Base-by-base conservation (phyloP, 2,329 filamentous ascomycete genomes). In the Fusarium cyanostomum region DNA sequence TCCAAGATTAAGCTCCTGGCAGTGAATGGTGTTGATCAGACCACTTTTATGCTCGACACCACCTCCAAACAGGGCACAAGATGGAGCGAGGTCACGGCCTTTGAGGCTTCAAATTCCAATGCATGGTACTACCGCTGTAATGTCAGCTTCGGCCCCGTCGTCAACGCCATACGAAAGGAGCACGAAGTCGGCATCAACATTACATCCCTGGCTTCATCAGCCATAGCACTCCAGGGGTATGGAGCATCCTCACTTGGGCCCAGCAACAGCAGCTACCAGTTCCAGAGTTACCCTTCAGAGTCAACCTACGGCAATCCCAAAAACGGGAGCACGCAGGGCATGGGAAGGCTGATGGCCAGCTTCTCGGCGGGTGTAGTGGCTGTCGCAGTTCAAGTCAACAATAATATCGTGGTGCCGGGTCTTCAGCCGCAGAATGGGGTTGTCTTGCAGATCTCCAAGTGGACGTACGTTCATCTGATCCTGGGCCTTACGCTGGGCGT, bases 251-350 rank as follows among this genome's bases (percentile, higher is more conserved):
- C 61, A 1, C 26, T 69, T 1, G 44, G 53, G 1, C 43, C 62
- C 3, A 50, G 42, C 10, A 52, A 64, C 16, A 64, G 43, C 30
- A 52, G 59, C 38, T 54, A 45, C 27, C 63, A 66, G 28, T 66
- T 66, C 12, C 78, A 80, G 62, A 76, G 75, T 9, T 82, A 82
- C 46, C 80, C 81, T 0, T 71, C 74, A 24, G 77, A 80, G 46
- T 75, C 76, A 2, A 56, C 71, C 5, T 80, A 76, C 46, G 81
- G 80, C 2, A 33, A 37, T 0, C 68, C 74, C 3, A 49, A 66
- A 11, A 52, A 70, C 11, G 81, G 81, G 2, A 60, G 66, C 21
- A 35, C 39, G 0, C 27, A 67, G 0, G 52, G 49, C 0, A 79
- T 85, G 69, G 81, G 75, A 4, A 68, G 66, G 8, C 48, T 71